These are phyloP conservation scores for Citeromyces matritensis DNA, from an alignment of 805 yeast species.

Conservation along the genomic window DNA sequence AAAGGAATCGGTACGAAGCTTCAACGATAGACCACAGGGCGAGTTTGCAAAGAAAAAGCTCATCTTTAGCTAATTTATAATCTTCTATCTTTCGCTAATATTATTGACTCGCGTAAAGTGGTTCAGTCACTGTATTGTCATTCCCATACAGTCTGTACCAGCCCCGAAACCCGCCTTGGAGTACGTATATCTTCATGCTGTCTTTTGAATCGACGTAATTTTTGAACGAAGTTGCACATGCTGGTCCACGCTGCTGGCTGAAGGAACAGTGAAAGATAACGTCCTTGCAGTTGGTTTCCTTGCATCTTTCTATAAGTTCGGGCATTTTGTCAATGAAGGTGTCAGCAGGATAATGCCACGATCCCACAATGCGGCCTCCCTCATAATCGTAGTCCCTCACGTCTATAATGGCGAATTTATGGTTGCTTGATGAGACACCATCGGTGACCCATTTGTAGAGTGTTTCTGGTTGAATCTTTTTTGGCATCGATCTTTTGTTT, in stretches of 20 bases:
- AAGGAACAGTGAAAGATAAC: constrained; percentile 85
- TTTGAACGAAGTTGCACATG: constrained; percentile 54
- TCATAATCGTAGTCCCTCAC: constrained; percentile 74
- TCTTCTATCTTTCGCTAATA: too few relatives aligned
- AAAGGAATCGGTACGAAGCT: too few relatives aligned
- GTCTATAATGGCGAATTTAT: constrained; percentile 48
- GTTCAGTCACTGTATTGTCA: constrained; percentile 50
- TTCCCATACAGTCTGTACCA: constrained; percentile 75
- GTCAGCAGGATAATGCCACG: constrained; percentile 40
- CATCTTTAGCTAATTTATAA: too few relatives aligned
- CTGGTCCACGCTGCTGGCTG: constrained; percentile 87
- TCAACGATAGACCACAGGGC: too few relatives aligned
- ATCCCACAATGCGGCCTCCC: constrained; percentile 57
- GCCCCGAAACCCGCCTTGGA: constrained; percentile 71
- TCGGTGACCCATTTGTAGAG: constrained; percentile 28
- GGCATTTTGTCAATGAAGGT: constrained; percentile 22
- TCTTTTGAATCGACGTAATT: constrained; percentile 20
- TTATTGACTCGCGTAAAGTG: too few relatives aligned
- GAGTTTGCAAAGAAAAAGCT: too few relatives aligned
- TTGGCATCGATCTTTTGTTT: too few relatives aligned
- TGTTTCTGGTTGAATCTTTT: too few relatives aligned
- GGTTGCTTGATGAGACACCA: constrained; percentile 19
- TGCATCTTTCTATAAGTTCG: constrained; percentile 19
- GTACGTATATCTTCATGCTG: constrained; percentile 43
- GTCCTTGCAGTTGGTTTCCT: constrained; percentile 19